Base-by-base conservation (phyloP, 441 rosid species). In the Daphne laureola region DNA sequence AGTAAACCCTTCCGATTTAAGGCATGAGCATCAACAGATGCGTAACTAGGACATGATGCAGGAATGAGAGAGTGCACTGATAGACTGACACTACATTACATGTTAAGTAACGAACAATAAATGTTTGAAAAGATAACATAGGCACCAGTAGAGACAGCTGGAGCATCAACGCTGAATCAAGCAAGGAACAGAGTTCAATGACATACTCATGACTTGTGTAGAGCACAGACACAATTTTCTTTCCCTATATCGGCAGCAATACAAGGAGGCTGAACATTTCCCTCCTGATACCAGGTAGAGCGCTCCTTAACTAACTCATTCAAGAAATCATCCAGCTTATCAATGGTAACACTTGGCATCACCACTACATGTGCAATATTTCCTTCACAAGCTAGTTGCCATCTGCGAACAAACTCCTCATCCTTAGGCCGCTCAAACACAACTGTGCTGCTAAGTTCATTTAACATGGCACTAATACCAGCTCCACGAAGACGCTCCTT, bases 381-480 rank as follows among this genome's bases (percentile, higher is more conserved):
- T n/a, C 93, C 93, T 63, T 88, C 81, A 69, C 95, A 91, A 64
- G 95, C 96, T 2, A 91, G 91, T 70, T 91, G 96, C 96, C 98
- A 91, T 64, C 82, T 66, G 16, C 98, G 90, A 12, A 83, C 80
- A 53, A 91, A 87, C 43, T 85, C 89, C 72, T 87, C 98, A 45
- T 91, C 95, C 2, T 57, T 54, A 2, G 98, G 98, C 26, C 98
- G 82, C 71, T 91, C 93, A 58, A 91, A 85, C 21, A 91, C 98
- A 26, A 91, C 93, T 0, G 96, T 91, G 76, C 96, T 87, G 77
- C 96, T 87, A 17, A 87, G 90, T 70, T 87, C 96, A 14, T 87
- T 91, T 43, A 91, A 63, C 98, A 91, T 91, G 38, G 96, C 88
- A 63, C 98, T 80, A 43, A 87, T 79, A 45, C 96, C 96, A 12